Percentiles rank a stretch among this genome's conserved stretches.
Evolutionary conservation across 345 rosid species (phyloP).

Genomic region (Camelina sativa): DNA sequence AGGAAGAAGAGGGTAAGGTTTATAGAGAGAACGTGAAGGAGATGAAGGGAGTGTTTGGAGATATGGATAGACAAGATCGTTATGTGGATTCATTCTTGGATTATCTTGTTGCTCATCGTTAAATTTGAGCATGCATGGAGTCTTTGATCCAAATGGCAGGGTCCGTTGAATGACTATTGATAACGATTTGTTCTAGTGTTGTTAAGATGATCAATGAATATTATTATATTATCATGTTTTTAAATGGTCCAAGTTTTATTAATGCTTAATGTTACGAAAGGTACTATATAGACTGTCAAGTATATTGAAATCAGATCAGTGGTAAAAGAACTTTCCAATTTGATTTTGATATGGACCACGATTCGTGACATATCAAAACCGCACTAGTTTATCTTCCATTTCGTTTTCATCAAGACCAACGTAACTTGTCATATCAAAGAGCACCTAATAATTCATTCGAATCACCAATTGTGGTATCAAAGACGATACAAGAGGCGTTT

Average conservation of each 20-base stretch:
- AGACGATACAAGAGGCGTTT: too few relatives aligned
- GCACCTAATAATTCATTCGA: too few relatives aligned
- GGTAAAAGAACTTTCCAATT: too few relatives aligned
- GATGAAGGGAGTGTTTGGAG: slow-evolving; percentile 40
- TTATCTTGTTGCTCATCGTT: slow-evolving; percentile 25
- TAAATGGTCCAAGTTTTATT: neutral
- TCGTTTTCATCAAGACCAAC: too few relatives aligned
- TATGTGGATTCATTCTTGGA: slow-evolving; percentile 28
- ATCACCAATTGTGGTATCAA: too few relatives aligned
- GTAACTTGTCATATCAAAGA: too few relatives aligned
- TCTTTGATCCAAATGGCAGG: neutral
- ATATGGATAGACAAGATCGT: slow-evolving; percentile 32
- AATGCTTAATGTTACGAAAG: too few relatives aligned
- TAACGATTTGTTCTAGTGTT: neutral
- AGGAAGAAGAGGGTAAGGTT: slow-evolving; percentile 45
- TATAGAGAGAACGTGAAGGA: slow-evolving; percentile 49
- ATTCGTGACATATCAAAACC: too few relatives aligned
- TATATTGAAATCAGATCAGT: too few relatives aligned
- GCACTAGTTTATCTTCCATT: too few relatives aligned
- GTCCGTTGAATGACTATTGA: neutral
- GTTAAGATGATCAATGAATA: neutral
- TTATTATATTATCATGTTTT: neutral
- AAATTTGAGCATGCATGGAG: neutral
- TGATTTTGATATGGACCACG: too few relatives aligned
- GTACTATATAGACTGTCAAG: too few relatives aligned